These are phyloP conservation scores for Sedum album DNA, from an alignment of 164 flowering plant species.

Conservation along the genomic window DNA sequence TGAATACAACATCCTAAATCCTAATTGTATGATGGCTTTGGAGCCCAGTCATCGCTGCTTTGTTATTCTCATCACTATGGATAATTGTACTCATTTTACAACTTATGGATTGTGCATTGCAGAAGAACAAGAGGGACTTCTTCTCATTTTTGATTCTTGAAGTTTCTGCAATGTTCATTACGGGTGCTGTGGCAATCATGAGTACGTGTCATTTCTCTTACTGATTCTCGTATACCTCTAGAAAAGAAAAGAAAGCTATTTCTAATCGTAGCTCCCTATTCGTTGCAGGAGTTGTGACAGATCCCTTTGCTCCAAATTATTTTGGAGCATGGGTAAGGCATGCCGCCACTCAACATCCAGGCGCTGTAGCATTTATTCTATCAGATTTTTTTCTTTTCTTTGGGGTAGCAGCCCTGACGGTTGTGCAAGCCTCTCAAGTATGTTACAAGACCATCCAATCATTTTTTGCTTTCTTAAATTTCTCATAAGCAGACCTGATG, in stretches of 20 bases:
- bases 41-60: not conserved
- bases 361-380: conserved; percentile 60
- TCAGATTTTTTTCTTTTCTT: conserved; percentile 70
- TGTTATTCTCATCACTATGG: not conserved
- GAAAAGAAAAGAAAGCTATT: not conserved
- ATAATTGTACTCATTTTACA: not conserved
- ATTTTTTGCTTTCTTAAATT: not conserved
- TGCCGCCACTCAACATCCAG: conserved; percentile 54
- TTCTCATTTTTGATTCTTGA: conserved; percentile 77
- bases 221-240: not conserved
- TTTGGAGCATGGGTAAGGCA: conserved; percentile 80
- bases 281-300: conserved; percentile 62
- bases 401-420: conserved; percentile 70
- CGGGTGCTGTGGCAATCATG: conserved; percentile 56
- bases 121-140: conserved; percentile 98
- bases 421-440: conserved; percentile 90
- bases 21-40: not conserved
- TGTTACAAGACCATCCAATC: not conserved
- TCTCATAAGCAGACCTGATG: not conserved
- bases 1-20: not conserved
- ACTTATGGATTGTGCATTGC: conserved; percentile 17
- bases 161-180: conserved; percentile 71
- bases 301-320: conserved; percentile 71
- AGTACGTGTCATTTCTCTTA: conserved; percentile 32
- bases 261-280: conserved; percentile 7